These are phyloP conservation scores for Cordyceps militaris DNA, from an alignment of 2,329 filamentous ascomycete genomes.

Conservation along the genomic window DNA sequence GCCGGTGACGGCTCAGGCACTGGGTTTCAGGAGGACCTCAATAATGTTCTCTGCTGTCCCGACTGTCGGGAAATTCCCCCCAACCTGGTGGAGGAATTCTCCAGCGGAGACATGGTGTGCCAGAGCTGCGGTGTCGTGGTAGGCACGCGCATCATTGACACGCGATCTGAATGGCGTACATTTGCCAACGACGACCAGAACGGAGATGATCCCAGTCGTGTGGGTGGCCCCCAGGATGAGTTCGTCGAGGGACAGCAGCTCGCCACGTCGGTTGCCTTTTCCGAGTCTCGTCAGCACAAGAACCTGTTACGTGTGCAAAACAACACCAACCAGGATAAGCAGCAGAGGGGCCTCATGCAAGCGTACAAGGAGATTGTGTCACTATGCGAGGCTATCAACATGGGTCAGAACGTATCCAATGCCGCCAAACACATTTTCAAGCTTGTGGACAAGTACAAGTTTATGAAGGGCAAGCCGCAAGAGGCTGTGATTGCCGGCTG, in stretches of 20 bases:
- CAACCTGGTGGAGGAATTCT: constrained; percentile 87
- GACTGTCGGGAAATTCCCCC: constrained; percentile 92
- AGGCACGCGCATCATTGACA: constrained; percentile 86
- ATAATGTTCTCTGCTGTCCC: constrained; percentile 75
- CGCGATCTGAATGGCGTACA: constrained; percentile 95
- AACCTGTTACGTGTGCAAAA: constrained; percentile 81
- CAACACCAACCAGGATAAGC: constrained; percentile 77
- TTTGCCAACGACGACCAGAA: constrained; percentile 98
- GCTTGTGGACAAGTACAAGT: constrained; percentile 82
- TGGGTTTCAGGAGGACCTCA: constrained; percentile 74
- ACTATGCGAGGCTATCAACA: constrained; percentile 77
- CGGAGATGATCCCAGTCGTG: constrained; percentile 94
- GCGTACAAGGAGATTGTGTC: constrained; percentile 87
- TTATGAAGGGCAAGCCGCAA: constrained; percentile 91
- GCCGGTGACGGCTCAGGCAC: constrained; percentile 24
- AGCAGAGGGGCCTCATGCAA: constrained; percentile 70
- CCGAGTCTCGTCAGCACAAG: constrained; percentile 62
- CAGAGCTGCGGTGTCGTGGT: constrained; percentile 86
- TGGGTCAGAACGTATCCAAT: constrained; percentile 75
- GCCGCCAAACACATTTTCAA: constrained; percentile 95
- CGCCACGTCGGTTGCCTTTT: constrained; percentile 79
- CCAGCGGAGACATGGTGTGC: constrained; percentile 87
- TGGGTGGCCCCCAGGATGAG: constrained; percentile 86
- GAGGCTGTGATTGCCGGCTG: constrained; percentile 92
- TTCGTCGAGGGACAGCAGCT: constrained; percentile 87